phyloP scores from a whole-genome alignment of 2,329 filamentous ascomycete species.

The Plectosphaerella cucumerina region DNA sequence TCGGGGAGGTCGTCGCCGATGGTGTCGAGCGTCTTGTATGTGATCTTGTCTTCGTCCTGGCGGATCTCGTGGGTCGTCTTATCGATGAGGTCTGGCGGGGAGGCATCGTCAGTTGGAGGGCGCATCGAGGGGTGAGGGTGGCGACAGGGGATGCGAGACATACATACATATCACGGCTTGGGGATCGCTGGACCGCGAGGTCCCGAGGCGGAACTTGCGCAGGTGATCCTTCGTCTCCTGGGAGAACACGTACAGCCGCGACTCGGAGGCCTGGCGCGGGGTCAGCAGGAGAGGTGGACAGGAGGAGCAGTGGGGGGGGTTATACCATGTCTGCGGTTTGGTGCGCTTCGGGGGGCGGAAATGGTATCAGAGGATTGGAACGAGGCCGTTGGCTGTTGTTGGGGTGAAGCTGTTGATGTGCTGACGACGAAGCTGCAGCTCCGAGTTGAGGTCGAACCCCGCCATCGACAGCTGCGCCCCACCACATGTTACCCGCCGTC shows the following conservation, averaged over 20 bases:
- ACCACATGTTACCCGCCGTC: too few relatives aligned
- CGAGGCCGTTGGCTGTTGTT: too few relatives aligned
- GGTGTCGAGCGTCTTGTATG: conserved; percentile 78
- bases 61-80: conserved; percentile 86
- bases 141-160: conserved; percentile 19
- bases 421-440: too few relatives aligned
- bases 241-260: conserved; percentile 88
- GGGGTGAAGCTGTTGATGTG: too few relatives aligned
- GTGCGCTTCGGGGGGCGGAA: too few relatives aligned
- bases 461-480: too few relatives aligned
- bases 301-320: neutral
- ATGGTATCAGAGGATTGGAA: too few relatives aligned
- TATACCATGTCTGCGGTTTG: neutral
- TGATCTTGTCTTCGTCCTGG: conserved; percentile 68
- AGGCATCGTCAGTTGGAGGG: neutral
- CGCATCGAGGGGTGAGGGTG: neutral
- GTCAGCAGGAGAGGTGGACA: conserved; percentile 1
- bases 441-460: too few relatives aligned
- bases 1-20: conserved; percentile 88
- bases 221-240: conserved; percentile 84
- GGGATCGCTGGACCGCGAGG: conserved; percentile 78
- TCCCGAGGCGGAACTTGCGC: conserved; percentile 89
- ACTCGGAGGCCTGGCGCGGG: conserved; percentile 63
- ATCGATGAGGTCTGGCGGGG: conserved; percentile 75
- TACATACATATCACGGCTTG: conserved; percentile 92